Base-by-base conservation (phyloP, 2,329 filamentous ascomycete genomes). In the Huntiella abstrusa region DNA sequence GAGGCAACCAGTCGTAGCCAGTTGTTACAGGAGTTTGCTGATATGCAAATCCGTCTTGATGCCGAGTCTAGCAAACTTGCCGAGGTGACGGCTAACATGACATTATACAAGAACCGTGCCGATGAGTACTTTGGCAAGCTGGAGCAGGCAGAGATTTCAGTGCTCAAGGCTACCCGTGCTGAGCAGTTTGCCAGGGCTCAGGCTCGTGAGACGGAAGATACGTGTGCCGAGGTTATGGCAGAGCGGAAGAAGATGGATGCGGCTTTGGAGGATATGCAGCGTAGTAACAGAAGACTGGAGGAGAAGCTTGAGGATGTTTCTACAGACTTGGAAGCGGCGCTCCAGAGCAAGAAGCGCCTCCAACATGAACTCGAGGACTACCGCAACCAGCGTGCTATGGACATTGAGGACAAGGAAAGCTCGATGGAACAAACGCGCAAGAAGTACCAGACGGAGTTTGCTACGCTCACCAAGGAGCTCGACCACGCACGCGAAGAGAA, bases 331-430 rank as follows among this genome's bases (percentile, higher is more conserved):
- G 81, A 92, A 51, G 78, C 78, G 15, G 84, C 83, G 2, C 68
- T 84, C 13, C 87, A 95, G 64, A 77, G 85, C 15, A 94, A 94
- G 71, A 93, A 87, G 64, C 77, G 88, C 49, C 77, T 96, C 17
- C 88, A 98, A 60, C 87, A 96, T 58, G 88, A 98, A 64, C 79
- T 98, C 2, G 88, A 96, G 61, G 88, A 98, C 62, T 98, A 96
- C 66, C 78, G 91, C 50, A 93, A 80, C 58, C 87, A 95, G 62
- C 77, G 88, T 41, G 87, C 87, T 49, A 93, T 93, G 61, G 91
- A 96, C 56, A 83, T 96, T 47, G 91, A 96, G 61, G 88, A 98
- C 62, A 95, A 91, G 61, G 88, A 96, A 62, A 80, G 80, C 7
- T 91, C 83, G 54, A 83, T 95, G 75, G 91, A 98, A 63, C 88